phyloP scores from a whole-genome alignment of 2,329 filamentous ascomycete genomes.

The Arthrobotrys musiformis region DNA sequence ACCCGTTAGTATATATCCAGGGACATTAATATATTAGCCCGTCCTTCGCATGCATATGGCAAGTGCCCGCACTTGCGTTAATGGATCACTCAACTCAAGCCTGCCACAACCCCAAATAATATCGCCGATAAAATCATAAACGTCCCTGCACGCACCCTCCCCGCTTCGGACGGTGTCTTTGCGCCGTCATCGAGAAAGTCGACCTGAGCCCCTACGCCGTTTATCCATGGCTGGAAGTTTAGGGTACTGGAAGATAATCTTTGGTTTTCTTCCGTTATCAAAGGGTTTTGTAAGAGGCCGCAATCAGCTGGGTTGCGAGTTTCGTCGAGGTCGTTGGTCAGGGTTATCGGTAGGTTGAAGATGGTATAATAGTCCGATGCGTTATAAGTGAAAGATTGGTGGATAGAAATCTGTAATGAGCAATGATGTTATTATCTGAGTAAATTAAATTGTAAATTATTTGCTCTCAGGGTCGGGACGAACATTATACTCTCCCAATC shows the following conservation, averaged over 20 bases:
- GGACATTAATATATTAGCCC: too few relatives aligned
- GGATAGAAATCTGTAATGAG: constrained; percentile 72
- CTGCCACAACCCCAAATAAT: background rate
- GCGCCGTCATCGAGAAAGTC: constrained; percentile 13
- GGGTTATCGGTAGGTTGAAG: constrained; percentile 75
- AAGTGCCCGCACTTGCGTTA: background rate
- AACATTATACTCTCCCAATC: constrained; percentile 73
- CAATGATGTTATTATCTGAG: too few relatives aligned
- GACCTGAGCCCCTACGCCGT: constrained; percentile 28
- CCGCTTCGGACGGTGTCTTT: background rate
- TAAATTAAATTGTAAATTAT: too few relatives aligned
- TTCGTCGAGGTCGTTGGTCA: constrained; percentile 72
- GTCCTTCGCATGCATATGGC: background rate
- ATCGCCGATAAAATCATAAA: background rate
- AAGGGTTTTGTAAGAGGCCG: constrained; percentile 67
- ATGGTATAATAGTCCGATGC: constrained; percentile 74
- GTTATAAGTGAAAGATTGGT: constrained; percentile 76
- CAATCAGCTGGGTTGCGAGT: constrained; percentile 65
- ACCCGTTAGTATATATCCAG: too few relatives aligned
- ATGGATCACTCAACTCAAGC: background rate
- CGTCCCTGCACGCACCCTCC: background rate
- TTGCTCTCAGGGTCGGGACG: too few relatives aligned
- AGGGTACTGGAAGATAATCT: background rate
- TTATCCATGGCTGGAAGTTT: constrained; percentile 41
- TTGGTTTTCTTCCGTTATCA: constrained; percentile 64